These are phyloP conservation scores for Hyaloscypha variabilis DNA, from an alignment of 495 filamentous ascomycete genomes.

Conservation along the genomic window DNA sequence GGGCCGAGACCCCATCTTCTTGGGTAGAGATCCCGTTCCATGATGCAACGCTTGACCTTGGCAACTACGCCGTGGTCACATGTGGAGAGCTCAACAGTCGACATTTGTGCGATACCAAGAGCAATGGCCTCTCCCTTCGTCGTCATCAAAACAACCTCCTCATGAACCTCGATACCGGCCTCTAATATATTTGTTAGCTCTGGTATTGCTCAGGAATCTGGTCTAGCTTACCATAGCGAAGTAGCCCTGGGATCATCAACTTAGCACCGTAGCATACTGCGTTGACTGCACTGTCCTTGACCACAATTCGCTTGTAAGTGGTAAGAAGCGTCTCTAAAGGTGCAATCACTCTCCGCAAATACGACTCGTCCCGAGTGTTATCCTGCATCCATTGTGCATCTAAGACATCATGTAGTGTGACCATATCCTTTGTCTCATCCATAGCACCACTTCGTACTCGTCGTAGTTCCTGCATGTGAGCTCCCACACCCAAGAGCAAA, in stretches of 20 bases:
- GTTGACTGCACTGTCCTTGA: slow-evolving; percentile 92
- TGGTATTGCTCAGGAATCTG: slow-evolving; percentile 20
- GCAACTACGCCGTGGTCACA: slow-evolving; percentile 97
- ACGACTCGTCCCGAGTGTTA: slow-evolving; percentile 86
- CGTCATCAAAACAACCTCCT: slow-evolving; percentile 95
- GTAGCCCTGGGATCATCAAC: slow-evolving; percentile 93
- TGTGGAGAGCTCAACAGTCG: slow-evolving; percentile 84
- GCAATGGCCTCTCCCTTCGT: slow-evolving; percentile 99
- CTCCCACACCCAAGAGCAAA: slow-evolving; percentile 88
- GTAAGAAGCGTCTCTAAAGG: slow-evolving; percentile 90
- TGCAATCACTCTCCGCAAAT: slow-evolving; percentile 83
- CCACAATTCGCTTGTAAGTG: slow-evolving; percentile 91
- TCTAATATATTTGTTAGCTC: slow-evolving; percentile 49
- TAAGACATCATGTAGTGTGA: slow-evolving; percentile 93
- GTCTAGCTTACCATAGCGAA: slow-evolving; percentile 66
- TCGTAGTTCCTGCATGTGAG: slow-evolving; percentile 97
- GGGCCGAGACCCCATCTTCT: slow-evolving; percentile 93
- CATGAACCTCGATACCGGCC: slow-evolving; percentile 80
- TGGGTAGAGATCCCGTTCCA: slow-evolving; percentile 97
- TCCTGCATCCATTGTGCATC: slow-evolving; percentile 94
- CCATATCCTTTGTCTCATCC: slow-evolving; percentile 83
- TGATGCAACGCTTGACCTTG: slow-evolving; percentile 97
- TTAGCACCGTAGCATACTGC: slow-evolving; percentile 98
- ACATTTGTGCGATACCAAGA: slow-evolving; percentile 94
- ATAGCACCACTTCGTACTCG: slow-evolving; percentile 93